Percentiles rank a stretch among this genome's conserved stretches.
phyloP scores from a whole-genome alignment of 164 flowering plant species.

The Stephania japonica region DNA sequence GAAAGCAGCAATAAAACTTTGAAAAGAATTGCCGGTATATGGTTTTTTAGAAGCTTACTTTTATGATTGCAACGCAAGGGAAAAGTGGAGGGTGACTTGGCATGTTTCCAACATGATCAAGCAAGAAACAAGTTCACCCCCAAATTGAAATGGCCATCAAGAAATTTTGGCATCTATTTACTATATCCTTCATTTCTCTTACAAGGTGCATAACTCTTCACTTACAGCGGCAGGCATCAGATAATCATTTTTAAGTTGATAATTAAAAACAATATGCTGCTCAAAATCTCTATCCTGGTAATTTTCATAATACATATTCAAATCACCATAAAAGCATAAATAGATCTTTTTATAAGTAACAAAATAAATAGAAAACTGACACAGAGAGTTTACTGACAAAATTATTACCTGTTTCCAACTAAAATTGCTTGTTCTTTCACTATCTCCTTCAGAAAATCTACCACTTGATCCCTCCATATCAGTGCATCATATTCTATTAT shows the following conservation, averaged over 20 bases:
- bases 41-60: not conserved
- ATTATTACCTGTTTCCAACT: conserved; percentile 84
- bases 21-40: not conserved
- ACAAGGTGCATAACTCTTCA: not conserved
- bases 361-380: not conserved
- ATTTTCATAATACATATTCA: not conserved
- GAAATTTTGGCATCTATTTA: no score
- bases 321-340: not conserved
- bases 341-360: not conserved
- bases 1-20: not conserved
- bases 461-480: conserved; percentile 91
- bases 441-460: conserved; percentile 81
- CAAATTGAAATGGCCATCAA: no score
- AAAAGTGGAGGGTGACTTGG: not conserved
- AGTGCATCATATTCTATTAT: conserved; percentile 81
- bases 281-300: not conserved
- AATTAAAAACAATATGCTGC: not conserved
- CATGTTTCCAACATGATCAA: no score
- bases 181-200: not conserved
- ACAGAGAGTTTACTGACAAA: not conserved
- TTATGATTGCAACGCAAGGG: not conserved
- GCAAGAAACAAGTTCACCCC: no score
- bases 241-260: not conserved
- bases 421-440: conserved; percentile 84
- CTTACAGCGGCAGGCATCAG: no score